Evolutionary conservation across 2,329 filamentous ascomycete species (phyloP), one percentile per base, ranked within the genome.

Genomic region (Epichloe sp.): DNA sequence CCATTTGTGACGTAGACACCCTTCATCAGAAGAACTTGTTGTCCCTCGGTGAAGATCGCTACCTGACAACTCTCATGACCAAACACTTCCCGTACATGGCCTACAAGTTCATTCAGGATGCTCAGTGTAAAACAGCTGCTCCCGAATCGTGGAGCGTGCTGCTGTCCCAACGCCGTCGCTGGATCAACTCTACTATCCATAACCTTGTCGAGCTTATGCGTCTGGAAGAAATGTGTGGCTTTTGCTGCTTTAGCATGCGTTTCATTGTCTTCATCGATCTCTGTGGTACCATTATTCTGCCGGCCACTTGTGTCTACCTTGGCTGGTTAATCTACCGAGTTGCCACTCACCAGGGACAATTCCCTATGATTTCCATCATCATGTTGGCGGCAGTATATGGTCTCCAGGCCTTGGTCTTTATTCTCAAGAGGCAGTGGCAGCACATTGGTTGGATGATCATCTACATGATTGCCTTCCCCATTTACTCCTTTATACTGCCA

Each of bases 401-500:
- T 76, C 80, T 98, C 3, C 93, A 98, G 65, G 90, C 90, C 2
- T 71, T 97, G 54, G 94, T 98, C 62, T 98, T 98, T 72, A 89
- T 97, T 59, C 75, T 97, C 60, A 96, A 95, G 74, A 79, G 93
- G 49, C 88, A 97, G 69, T 98, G 93, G 93, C 90, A 98, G 66
- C 91, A 97, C 64, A 80, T 98, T 54, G 93, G 93, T 59, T 98
- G 93, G 93, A 97, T 98, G 90, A 85, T 98, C 58, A 97, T 98
- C 64, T 98, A 98, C 71, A 78, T 98, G 55, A 60, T 94, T n/a
- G 93, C 93, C 3, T 96, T 86, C 73, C 93, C 93, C 0, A 86
- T 98, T 59, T 96, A 91, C 73, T 93, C 85, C 4, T 87, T 98
- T 61, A 65, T 94, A 56, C 78, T 98, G 12, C 93, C 93, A 0